Evolutionary conservation across 2,329 filamentous ascomycete genomes (phyloP), one percentile per base, ranked within the genome.

Genomic region (Sclerotinia trifoliorum): DNA sequence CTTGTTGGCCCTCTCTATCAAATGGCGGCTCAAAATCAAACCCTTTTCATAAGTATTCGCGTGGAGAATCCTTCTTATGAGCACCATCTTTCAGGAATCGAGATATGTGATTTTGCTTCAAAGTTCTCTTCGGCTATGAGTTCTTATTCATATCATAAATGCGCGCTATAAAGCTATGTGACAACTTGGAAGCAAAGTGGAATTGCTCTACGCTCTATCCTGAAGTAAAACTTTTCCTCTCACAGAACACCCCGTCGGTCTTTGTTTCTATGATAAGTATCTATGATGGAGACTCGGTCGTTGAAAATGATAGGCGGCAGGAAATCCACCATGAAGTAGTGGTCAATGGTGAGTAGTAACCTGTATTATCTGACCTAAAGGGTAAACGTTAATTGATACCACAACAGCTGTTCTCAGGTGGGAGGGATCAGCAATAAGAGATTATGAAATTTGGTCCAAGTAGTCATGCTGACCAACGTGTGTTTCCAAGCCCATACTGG

Each of bases 381-480:
- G 19, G 21, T 0, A 15, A 15, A 11, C 7, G 2, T 4, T 15
- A n/a, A 32, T 3, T 6, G 2, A n/a, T 5, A 3, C 2, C 10
- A 7, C 21, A 35, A 5, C 21, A n/a, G 11, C 21, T n/a, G 21
- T n/a, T 56, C 54, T 17, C 19, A 39, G 19, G 5, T 21, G 6
- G 0, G 3, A 19, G 21, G 15, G 2, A 5, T 2, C 10, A 5
- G 19, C 17, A 13, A n/a, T 55, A 10, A n/a, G 7, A 35, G 3
- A 26, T 21, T 55, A 21, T 3, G 5, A 35, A 15, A 1, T 11
- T n/a, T 2, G 35, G 19, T 5, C 10, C 39, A 15, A 15, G 39
- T 13, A 42, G 39, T 35, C 10, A 35, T 32, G n/a, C 6, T 35
- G 8, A 35, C 35, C 35, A 35, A 35, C 8, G 35, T 35, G 8